Conservation (phyloP, 805 yeast genomes). For the Grigorovia yakushimaensis region DNA sequence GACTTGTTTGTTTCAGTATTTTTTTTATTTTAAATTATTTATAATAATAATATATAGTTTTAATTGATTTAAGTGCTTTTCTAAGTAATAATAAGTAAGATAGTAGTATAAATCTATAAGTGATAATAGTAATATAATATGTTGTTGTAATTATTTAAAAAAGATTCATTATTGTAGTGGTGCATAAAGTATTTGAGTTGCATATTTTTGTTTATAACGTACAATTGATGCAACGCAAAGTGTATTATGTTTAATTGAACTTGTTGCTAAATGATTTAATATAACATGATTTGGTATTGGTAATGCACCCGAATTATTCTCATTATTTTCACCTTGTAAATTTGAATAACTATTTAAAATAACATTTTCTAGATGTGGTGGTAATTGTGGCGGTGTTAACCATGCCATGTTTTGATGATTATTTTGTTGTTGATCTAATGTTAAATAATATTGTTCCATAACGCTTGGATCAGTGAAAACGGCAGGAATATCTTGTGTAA, state of each 20-base stretch:
- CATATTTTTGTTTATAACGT: conserved; percentile 79
- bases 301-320: conserved; percentile 78
- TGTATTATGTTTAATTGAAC: conserved; percentile 87
- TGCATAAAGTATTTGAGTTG: conserved; percentile 85
- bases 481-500: conserved; percentile 66
- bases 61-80: background rate
- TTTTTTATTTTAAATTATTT: too few relatives aligned
- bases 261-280: conserved; percentile 88
- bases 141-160: too few relatives aligned
- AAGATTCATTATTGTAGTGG: conserved; percentile 34
- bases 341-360: conserved; percentile 63
- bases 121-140: too few relatives aligned
- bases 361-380: conserved; percentile 93
- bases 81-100: background rate
- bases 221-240: conserved; percentile 88
- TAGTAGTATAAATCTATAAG: background rate
- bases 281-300: conserved; percentile 95
- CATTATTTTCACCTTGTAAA: conserved; percentile 29
- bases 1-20: background rate
- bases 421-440: conserved; percentile 60
- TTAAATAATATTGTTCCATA: conserved; percentile 76
- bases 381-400: conserved; percentile 89
- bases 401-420: conserved; percentile 48
- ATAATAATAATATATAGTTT: too few relatives aligned
- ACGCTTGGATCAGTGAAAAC: conserved; percentile 78